A percentile compares a stretch with the other conserved stretches of the same genome.
These are phyloP conservation scores for Nannizziopsis barbatae DNA, from an alignment of 2,329 filamentous ascomycete genomes.

Conservation along the genomic window DNA sequence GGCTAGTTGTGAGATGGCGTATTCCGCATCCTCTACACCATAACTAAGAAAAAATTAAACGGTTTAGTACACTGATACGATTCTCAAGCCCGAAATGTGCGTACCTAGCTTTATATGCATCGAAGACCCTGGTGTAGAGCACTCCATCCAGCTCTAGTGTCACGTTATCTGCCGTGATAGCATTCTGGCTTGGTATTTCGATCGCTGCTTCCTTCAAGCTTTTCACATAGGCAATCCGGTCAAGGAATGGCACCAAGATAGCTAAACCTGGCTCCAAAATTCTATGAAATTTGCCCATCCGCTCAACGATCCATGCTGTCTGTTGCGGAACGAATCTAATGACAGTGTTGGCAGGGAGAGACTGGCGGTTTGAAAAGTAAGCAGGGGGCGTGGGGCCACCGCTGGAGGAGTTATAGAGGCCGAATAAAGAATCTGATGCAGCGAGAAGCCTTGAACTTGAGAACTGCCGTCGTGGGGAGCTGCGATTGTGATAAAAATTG, in stretches of 20 bases:
- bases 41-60: slow-evolving; percentile 49
- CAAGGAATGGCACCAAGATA: slow-evolving; percentile 76
- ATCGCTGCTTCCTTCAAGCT: slow-evolving; percentile 91
- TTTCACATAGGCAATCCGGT: slow-evolving; percentile 96
- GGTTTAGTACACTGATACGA: not conserved
- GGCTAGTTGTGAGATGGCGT: slow-evolving; percentile 93
- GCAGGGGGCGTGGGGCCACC: slow-evolving; percentile 43
- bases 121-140: slow-evolving; percentile 88
- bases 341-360: slow-evolving; percentile 82
- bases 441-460: slow-evolving; percentile 17
- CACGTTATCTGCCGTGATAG: slow-evolving; percentile 97
- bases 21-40: slow-evolving; percentile 95
- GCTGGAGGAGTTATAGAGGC: slow-evolving; percentile 15
- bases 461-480: slow-evolving; percentile 1
- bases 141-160: slow-evolving; percentile 94
- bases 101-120: slow-evolving; percentile 93
- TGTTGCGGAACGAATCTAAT: slow-evolving; percentile 98
- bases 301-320: slow-evolving; percentile 98
- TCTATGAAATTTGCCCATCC: slow-evolving; percentile 94
- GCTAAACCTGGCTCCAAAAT: slow-evolving; percentile 88
- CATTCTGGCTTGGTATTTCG: slow-evolving; percentile 94
- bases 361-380: slow-evolving; percentile 60
- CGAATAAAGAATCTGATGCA: slow-evolving; percentile 16
- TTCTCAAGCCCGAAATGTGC: slow-evolving; percentile 17
- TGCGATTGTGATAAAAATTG: not conserved